Evolutionary conservation across 2,329 filamentous ascomycete genomes (phyloP).

Genomic region (Arthrinium puccinioides): DNA sequence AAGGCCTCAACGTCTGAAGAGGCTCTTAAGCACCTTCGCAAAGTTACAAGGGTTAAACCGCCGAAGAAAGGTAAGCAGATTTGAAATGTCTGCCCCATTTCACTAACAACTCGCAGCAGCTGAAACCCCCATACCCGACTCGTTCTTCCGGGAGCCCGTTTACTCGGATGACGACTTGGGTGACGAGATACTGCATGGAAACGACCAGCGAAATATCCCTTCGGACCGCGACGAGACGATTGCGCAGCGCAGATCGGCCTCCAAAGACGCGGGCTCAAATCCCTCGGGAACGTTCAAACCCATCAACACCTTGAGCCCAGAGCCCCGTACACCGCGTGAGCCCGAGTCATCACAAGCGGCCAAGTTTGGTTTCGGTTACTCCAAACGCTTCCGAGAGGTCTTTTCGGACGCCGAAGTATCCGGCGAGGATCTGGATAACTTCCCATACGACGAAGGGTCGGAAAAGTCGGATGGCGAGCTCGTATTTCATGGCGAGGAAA

Average conservation of each 20-base stretch:
- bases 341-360: not conserved
- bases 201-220: slow-evolving; percentile 5
- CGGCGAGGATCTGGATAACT: too few species aligned
- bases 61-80: too few species aligned
- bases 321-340: not conserved
- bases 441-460: not conserved
- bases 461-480: not conserved
- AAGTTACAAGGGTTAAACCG: too few species aligned
- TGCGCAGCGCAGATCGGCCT: not conserved
- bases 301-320: slow-evolving; percentile 1
- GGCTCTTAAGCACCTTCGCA: too few species aligned
- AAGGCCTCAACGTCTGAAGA: too few species aligned
- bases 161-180: slow-evolving; percentile 7
- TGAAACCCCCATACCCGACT: slow-evolving; percentile 1
- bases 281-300: not conserved
- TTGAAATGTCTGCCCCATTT: too few species aligned
- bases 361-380: not conserved
- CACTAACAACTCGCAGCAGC: too few species aligned
- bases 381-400: not conserved
- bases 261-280: not conserved
- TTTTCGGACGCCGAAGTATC: slow-evolving; percentile 1
- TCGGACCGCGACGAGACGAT: not conserved
- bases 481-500: slow-evolving; percentile 1
- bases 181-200: slow-evolving; percentile 3
- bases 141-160: slow-evolving; percentile 3